phyloP scores from a whole-genome alignment of 495 filamentous ascomycete species.

The Friedmanniomyces simplex region DNA sequence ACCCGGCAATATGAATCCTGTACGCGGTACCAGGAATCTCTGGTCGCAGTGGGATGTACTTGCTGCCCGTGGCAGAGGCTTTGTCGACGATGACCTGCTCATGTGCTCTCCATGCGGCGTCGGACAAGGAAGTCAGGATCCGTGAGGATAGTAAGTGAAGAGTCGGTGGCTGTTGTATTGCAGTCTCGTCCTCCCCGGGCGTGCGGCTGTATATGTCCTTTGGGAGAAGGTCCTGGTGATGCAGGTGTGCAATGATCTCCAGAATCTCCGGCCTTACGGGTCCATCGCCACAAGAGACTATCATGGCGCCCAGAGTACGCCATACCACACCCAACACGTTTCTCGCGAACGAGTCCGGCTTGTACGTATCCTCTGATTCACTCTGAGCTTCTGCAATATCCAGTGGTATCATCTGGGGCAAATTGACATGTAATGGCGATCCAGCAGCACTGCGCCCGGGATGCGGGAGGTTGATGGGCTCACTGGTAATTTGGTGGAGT shows the following conservation, averaged over 20 bases:
- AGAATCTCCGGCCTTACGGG: slow-evolving; percentile 47
- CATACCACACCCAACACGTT: slow-evolving; percentile 36
- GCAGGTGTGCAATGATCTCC: slow-evolving; percentile 49
- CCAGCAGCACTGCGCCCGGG: not conserved
- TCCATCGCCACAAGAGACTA: slow-evolving; percentile 41
- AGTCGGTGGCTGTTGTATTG: slow-evolving; percentile 46
- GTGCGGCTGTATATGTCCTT: slow-evolving; percentile 46
- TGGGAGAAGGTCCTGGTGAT: slow-evolving; percentile 48
- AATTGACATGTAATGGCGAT: too few relatives aligned
- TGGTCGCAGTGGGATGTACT: slow-evolving; percentile 29
- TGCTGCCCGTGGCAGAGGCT: slow-evolving; percentile 35
- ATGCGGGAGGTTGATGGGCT: not conserved
- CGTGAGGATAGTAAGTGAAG: slow-evolving; percentile 46
- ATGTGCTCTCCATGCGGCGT: slow-evolving; percentile 50
- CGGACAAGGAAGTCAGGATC: slow-evolving; percentile 52
- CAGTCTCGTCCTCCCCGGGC: slow-evolving; percentile 26
- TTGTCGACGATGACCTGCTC: slow-evolving; percentile 37
- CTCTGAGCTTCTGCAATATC: too few relatives aligned
- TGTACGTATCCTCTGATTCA: not conserved
- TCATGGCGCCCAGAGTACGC: slow-evolving; percentile 44
- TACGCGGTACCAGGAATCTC: slow-evolving; percentile 43
- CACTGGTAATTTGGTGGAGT: not conserved
- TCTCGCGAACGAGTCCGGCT: not conserved
- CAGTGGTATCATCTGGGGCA: too few relatives aligned
- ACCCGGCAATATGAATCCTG: slow-evolving; percentile 40